Percentiles rank a stretch among this genome's conserved stretches.
Evolutionary conservation across 106 monocot species (phyloP).

Genomic region (Agapanthus africanus): DNA sequence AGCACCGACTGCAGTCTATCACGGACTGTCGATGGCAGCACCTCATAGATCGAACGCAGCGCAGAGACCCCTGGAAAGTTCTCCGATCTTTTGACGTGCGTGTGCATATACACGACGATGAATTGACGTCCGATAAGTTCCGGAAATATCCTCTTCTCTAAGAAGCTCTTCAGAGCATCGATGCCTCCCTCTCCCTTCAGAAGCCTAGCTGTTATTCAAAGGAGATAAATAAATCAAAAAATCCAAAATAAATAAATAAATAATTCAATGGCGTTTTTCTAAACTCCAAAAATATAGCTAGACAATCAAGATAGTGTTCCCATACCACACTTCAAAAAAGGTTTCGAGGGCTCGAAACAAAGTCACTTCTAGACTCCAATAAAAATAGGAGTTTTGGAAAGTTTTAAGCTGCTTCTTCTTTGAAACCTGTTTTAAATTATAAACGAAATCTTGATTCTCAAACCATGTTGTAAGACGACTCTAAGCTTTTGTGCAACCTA

Average conservation of each 20-base stretch:
- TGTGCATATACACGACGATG: slow-evolving; percentile 71
- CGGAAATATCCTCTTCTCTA: slow-evolving; percentile 56
- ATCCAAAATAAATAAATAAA: not conserved
- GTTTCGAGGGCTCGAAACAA: too few relatives aligned
- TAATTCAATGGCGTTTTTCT: too few relatives aligned
- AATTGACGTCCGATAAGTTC: slow-evolving; percentile 34
- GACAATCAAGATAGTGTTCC: too few relatives aligned
- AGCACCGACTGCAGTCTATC: slow-evolving; percentile 52
- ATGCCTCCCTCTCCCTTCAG: slow-evolving; percentile 19
- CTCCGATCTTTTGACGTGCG: slow-evolving; percentile 37
- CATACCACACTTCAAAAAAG: too few relatives aligned
- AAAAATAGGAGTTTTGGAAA: too few relatives aligned
- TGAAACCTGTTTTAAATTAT: too few relatives aligned
- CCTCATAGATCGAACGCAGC: slow-evolving; percentile 60
- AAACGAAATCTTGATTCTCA: too few relatives aligned
- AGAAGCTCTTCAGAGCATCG: slow-evolving; percentile 38
- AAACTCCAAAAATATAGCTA: too few relatives aligned
- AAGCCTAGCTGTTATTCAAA: slow-evolving; percentile 25
- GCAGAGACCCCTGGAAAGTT: slow-evolving; percentile 73
- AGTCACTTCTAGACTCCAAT: too few relatives aligned
- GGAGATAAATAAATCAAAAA: not conserved
- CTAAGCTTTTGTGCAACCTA: too few relatives aligned
- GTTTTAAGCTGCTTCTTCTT: too few relatives aligned
- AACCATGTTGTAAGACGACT: too few relatives aligned
- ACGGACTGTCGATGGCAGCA: slow-evolving; percentile 29